These are phyloP conservation scores for Mucor mucedo DNA, from an alignment of 371 early-diverging fungal genomes.

Conservation along the genomic window DNA sequence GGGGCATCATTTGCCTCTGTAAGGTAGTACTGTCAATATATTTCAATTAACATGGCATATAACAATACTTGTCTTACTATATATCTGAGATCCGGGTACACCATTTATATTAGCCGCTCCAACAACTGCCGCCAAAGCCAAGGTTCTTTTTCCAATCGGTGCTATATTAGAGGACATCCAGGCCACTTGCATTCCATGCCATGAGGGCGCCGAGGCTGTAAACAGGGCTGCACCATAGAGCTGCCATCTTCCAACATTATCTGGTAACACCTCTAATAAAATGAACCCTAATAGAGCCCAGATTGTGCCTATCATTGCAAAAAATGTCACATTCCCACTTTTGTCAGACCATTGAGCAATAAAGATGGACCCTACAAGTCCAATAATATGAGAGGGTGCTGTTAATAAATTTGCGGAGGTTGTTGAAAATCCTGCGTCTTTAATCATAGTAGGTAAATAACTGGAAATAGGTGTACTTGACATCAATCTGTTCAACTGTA, in stretches of 20 bases:
- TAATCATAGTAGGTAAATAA: slow-evolving; percentile 59
- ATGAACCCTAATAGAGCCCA: slow-evolving; percentile 49
- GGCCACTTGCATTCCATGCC: slow-evolving; percentile 52
- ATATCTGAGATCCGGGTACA: slow-evolving; percentile 37
- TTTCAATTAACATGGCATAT: background rate
- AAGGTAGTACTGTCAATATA: background rate
- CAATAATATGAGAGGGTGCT: slow-evolving; percentile 51
- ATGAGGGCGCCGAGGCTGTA: slow-evolving; percentile 35
- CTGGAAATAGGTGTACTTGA: slow-evolving; percentile 46
- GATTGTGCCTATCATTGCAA: slow-evolving; percentile 42
- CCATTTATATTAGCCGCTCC: slow-evolving; percentile 33
- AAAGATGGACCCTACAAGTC: slow-evolving; percentile 42
- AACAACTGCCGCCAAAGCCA: slow-evolving; percentile 34
- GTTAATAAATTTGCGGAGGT: slow-evolving; percentile 59
- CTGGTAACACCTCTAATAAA: slow-evolving; percentile 45
- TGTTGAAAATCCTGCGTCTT: slow-evolving; percentile 52
- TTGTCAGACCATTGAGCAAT: slow-evolving; percentile 51
- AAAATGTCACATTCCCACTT: slow-evolving; percentile 48
- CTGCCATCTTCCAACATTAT: slow-evolving; percentile 39
- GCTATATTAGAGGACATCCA: slow-evolving; percentile 37
- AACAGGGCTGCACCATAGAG: slow-evolving; percentile 32
- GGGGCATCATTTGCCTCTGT: slow-evolving; percentile 39
- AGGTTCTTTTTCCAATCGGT: slow-evolving; percentile 30
- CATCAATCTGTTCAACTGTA: slow-evolving; percentile 42
- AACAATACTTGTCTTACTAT: slow-evolving; percentile 17